These are phyloP conservation scores for Peronospora belbahrii DNA, from an alignment of 352 stramenopile species.

Conservation along the genomic window DNA sequence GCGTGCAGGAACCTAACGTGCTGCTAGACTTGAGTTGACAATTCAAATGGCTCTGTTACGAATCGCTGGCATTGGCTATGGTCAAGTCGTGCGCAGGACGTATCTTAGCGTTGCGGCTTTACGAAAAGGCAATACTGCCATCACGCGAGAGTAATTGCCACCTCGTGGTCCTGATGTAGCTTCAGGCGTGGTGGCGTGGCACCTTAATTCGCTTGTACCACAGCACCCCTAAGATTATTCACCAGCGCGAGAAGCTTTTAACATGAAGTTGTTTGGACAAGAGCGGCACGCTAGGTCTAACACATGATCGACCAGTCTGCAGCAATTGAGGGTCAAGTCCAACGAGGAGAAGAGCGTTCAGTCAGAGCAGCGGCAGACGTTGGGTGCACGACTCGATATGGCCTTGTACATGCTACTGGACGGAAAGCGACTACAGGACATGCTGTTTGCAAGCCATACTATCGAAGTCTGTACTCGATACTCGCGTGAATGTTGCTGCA, in stretches of 20 bases:
- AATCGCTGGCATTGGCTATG: conserved; percentile 17
- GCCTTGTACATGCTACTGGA: conserved; percentile 67
- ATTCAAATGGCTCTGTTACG: no score
- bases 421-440: conserved; percentile 84
- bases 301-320: conserved; percentile 2
- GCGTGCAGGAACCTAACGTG: conserved; percentile 5
- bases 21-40: no score
- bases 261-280: conserved; percentile 36
- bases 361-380: conserved; percentile 38
- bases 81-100: conserved; percentile 18
- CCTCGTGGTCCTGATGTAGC: conserved; percentile 17
- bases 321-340: conserved; percentile 16
- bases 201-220: conserved; percentile 48
- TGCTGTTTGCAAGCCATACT: conserved; percentile 88
- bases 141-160: conserved; percentile 20
- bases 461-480: conserved; percentile 90
- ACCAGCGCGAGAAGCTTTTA: conserved; percentile 49
- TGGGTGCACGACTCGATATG: conserved; percentile 56
- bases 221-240: conserved; percentile 28
- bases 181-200: conserved; percentile 74
- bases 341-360: conserved; percentile 9
- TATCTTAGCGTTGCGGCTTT: conserved; percentile 24
- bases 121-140: conserved; percentile 19
- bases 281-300: not conserved
- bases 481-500: conserved; percentile 85